Evolutionary conservation across 495 filamentous ascomycete genomes (phyloP).

Genomic region (Neurospora tetraspora): DNA sequence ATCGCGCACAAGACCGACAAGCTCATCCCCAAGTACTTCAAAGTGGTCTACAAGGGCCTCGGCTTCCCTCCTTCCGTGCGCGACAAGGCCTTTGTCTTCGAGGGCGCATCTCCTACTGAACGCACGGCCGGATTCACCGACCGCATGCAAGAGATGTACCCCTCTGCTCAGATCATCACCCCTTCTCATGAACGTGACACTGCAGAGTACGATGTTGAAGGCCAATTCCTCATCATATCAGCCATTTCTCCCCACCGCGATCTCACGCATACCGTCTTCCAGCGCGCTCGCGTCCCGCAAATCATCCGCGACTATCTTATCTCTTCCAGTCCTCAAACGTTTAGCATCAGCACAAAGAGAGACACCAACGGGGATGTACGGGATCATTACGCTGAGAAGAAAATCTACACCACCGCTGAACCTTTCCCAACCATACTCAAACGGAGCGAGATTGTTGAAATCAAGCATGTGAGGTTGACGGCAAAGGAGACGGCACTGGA

Average conservation of each 20-base stretch:
- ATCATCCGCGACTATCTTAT: slow-evolving; percentile 78
- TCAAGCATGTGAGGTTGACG: slow-evolving; percentile 51
- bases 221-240: slow-evolving; percentile 83
- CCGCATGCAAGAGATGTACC: slow-evolving; percentile 85
- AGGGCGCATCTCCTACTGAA: slow-evolving; percentile 61
- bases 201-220: slow-evolving; percentile 64
- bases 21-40: slow-evolving; percentile 77
- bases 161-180: slow-evolving; percentile 70
- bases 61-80: slow-evolving; percentile 73
- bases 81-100: slow-evolving; percentile 90
- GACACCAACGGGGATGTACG: slow-evolving; percentile 53
- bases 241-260: slow-evolving; percentile 74
- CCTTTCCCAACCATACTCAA: slow-evolving; percentile 86
- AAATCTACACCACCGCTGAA: slow-evolving; percentile 73
- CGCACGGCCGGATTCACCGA: slow-evolving; percentile 76
- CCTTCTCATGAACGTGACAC: slow-evolving; percentile 36
- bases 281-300: slow-evolving; percentile 72
- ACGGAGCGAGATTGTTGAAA: slow-evolving; percentile 70
- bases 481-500: slow-evolving; percentile 84
- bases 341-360: slow-evolving; percentile 61
- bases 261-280: slow-evolving; percentile 75
- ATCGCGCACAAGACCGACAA: slow-evolving; percentile 65
- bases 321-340: slow-evolving; percentile 57
- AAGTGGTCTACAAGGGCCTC: slow-evolving; percentile 81
- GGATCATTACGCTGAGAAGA: slow-evolving; percentile 76